These are phyloP conservation scores for Xerocomus tenax DNA, from an alignment of 1,284 basidiomycete genomes.

Conservation along the genomic window DNA sequence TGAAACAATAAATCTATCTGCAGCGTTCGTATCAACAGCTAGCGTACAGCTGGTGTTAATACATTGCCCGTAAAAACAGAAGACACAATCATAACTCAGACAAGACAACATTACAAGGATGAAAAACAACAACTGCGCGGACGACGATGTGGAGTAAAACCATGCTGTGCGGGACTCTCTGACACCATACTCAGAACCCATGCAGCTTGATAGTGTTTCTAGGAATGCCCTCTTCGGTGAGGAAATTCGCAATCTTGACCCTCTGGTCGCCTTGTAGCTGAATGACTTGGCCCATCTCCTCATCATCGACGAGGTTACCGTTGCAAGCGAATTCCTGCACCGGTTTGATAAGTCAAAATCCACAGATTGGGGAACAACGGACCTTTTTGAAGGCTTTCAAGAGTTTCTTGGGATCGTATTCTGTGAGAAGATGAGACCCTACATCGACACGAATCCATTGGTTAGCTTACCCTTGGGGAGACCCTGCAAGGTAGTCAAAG, in stretches of 20 bases:
- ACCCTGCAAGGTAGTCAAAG: slow-evolving; percentile 95
- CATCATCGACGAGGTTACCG: slow-evolving; percentile 93
- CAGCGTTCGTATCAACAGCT: slow-evolving; percentile 23
- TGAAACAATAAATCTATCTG: slow-evolving; percentile 21
- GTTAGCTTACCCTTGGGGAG: slow-evolving; percentile 74
- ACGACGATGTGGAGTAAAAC: slow-evolving; percentile 5
- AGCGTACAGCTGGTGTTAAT: slow-evolving; percentile 17
- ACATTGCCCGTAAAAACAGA: slow-evolving; percentile 21
- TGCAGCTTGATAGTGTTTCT: slow-evolving; percentile 75
- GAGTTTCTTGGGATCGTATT: slow-evolving; percentile 97
- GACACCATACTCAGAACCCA: slow-evolving; percentile 53
- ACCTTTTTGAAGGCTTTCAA: slow-evolving; percentile 99
- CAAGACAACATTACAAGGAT: slow-evolving; percentile 18
- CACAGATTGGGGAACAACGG: slow-evolving; percentile 9
- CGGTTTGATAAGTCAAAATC: slow-evolving; percentile 2
- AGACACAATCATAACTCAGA: slow-evolving; percentile 14
- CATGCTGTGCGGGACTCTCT: slow-evolving; percentile 4
- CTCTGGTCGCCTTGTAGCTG: slow-evolving; percentile 99
- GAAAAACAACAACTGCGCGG: slow-evolving; percentile 11
- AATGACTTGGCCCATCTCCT: slow-evolving; percentile 95
- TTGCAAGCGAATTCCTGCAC: slow-evolving; percentile 96
- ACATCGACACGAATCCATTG: slow-evolving; percentile 8
- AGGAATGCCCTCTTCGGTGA: slow-evolving; percentile 69
- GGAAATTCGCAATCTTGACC: slow-evolving; percentile 80
- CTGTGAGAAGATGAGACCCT: slow-evolving; percentile 37